phyloP scores from a whole-genome alignment of 805 yeast species.

The Candida easanensis region DNA sequence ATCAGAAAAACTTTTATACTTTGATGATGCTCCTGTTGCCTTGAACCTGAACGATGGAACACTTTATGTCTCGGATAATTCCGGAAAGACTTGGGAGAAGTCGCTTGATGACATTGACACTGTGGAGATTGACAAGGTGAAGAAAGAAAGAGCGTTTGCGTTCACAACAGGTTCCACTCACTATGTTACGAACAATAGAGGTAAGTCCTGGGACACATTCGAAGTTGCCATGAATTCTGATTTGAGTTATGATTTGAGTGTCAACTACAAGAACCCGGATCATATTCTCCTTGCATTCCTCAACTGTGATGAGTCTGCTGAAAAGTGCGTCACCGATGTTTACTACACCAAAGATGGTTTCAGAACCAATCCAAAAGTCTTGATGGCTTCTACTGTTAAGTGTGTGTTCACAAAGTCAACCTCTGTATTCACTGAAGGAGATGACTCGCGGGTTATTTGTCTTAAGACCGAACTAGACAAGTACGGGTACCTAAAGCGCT shows the following conservation, averaged over 20 bases:
- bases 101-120: conserved; percentile 32
- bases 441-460: conserved; percentile 36
- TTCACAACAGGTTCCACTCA: conserved; percentile 33
- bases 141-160: conserved; percentile 39
- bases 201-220: conserved; percentile 39
- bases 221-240: conserved; percentile 26
- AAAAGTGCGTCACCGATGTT: conserved; percentile 33
- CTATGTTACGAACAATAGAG: conserved; percentile 39
- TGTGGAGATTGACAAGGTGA: conserved; percentile 32
- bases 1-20: conserved; percentile 25
- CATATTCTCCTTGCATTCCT: conserved; percentile 35
- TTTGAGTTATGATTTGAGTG: conserved; percentile 27
- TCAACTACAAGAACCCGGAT: conserved; percentile 40
- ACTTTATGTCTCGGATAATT: conserved; percentile 46
- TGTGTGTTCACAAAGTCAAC: conserved; percentile 32
- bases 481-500: conserved; percentile 32
- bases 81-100: conserved; percentile 42
- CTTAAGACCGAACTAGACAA: conserved; percentile 41
- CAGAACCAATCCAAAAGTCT: conserved; percentile 28
- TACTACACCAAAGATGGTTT: conserved; percentile 48
- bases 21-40: conserved; percentile 32
- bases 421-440: conserved; percentile 24
- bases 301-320: conserved; percentile 15
- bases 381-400: conserved; percentile 28
- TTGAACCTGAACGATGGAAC: conserved; percentile 22